Evolutionary conservation across 495 filamentous ascomycete genomes (phyloP), one percentile per base, ranked within the genome.

Genomic region (Astrothelium subdiscretum): DNA sequence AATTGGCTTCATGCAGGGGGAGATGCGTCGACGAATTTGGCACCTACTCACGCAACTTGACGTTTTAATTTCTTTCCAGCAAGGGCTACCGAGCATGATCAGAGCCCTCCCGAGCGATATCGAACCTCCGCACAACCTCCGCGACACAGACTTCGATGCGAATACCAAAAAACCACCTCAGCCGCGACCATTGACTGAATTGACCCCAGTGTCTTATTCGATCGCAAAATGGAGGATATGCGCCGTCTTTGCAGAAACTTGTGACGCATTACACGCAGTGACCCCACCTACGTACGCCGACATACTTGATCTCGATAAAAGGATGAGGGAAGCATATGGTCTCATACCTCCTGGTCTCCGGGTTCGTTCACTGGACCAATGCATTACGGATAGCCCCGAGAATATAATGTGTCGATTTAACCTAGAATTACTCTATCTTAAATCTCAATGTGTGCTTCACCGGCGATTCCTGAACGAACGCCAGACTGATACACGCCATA

Each of bases 401-500:
- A 61, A 74, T 20, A 71, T 80, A 20, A 69, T 78, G 64, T 67
- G 69, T 51, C 67, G 78, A 11, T 72, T 74, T 57, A 75, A 77
- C 59, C 65, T 80, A 32, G 71, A 76, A 29, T 52, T 77, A 1
- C 63, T 79, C 2, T 75, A 74, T 59, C 70, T 71, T 12, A 79
- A 79, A 61, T 72, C 76, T 11, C 70, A 73, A 20, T 73, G 73
- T 24, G 67, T 80, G 5, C 68, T 81, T 2, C 78, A 81, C 52
- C 70, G 77, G 22, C 69, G 71, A 6, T 77, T 74, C 62, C 65
- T 81, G 6, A 75, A 66, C 26, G 59, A 71, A 10, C 67, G 72
- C 2, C 70, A 64, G 12, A 58, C 62, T 5, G 62, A 70, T 59
- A 62, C 66, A 6, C 57, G 64, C 2, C 71, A 71, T 42, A 63